Percentiles rank a stretch among this genome's conserved stretches.
Conservation (phyloP, 2,329 filamentous ascomycete species). For the Monilinia polystroma region DNA sequence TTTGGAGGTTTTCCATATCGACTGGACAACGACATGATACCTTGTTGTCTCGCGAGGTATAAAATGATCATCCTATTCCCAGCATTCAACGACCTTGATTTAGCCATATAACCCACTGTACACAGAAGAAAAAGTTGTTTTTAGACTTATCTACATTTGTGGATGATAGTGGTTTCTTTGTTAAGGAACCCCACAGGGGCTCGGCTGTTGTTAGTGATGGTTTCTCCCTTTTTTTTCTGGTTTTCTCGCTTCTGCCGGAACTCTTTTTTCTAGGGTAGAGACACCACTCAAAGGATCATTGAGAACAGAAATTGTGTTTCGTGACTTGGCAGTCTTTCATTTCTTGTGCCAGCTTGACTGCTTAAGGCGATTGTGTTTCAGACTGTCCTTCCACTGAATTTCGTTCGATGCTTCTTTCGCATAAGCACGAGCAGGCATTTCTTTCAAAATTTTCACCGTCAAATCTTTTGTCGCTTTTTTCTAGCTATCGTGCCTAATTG, state of each 20-base stretch:
- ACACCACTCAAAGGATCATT: neutral
- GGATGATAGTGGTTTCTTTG: neutral
- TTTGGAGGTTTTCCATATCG: neutral
- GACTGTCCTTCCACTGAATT: no score
- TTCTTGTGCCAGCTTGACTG: no score
- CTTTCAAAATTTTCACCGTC: no score
- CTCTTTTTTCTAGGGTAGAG: neutral
- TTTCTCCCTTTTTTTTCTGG: neutral
- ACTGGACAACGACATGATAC: neutral
- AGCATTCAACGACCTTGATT: neutral
- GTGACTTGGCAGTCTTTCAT: neutral
- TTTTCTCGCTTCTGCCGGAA: neutral
- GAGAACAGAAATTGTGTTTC: neutral
- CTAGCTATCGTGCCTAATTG: no score
- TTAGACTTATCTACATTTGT: neutral
- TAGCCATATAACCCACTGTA: neutral
- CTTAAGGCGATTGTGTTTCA: no score
- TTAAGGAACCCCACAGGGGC: neutral
- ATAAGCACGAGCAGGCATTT: no score
- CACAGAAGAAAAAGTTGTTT: fast-evolving
- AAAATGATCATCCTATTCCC: neutral
- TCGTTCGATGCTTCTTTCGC: no score
- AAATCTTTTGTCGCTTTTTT: no score
- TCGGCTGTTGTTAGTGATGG: neutral
- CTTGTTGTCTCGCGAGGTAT: neutral